Evolutionary conservation across 2,329 filamentous ascomycete species (phyloP).

Genomic region (Fusarium coicis): DNA sequence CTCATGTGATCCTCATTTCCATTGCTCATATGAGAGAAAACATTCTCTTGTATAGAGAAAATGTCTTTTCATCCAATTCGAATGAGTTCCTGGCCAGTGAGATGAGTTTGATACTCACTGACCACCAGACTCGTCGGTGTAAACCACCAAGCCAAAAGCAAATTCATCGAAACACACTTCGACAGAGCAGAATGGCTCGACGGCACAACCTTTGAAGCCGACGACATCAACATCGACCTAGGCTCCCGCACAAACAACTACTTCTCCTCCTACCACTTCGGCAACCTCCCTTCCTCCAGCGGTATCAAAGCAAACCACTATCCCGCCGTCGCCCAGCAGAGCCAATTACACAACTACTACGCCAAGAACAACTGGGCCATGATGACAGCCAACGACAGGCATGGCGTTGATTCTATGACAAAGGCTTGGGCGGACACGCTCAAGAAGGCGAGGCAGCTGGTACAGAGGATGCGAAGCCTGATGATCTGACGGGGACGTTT

Average conservation of each 20-base stretch:
- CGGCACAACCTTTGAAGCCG: background rate
- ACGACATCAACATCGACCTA: background rate
- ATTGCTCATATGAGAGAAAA: background rate
- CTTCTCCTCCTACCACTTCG: constrained; percentile 17
- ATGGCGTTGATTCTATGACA: constrained; percentile 12
- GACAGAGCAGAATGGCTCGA: constrained; percentile 11
- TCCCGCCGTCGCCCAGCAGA: constrained; percentile 4
- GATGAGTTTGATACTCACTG: background rate
- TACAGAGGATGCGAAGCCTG: background rate
- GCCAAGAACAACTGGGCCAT: constrained; percentile 22
- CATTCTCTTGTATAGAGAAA: fast-evolving
- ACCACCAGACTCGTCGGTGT: background rate
- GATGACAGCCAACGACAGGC: constrained; percentile 25
- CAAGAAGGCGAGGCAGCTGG: constrained; percentile 9
- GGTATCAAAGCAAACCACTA: constrained; percentile 32
- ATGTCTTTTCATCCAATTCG: no score
- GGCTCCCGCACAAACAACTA: background rate
- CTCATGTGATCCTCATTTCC: background rate
- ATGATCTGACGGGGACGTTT: constrained; percentile 13
- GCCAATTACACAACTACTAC: constrained; percentile 19
- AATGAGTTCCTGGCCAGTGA: background rate
- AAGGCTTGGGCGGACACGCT: constrained; percentile 28
- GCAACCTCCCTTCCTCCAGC: constrained; percentile 28
- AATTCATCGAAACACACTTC: constrained; percentile 21
- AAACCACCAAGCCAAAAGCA: background rate